Evolutionary conservation across 805 yeast species (phyloP).

Genomic region (Hyphopichia homilentoma): DNA sequence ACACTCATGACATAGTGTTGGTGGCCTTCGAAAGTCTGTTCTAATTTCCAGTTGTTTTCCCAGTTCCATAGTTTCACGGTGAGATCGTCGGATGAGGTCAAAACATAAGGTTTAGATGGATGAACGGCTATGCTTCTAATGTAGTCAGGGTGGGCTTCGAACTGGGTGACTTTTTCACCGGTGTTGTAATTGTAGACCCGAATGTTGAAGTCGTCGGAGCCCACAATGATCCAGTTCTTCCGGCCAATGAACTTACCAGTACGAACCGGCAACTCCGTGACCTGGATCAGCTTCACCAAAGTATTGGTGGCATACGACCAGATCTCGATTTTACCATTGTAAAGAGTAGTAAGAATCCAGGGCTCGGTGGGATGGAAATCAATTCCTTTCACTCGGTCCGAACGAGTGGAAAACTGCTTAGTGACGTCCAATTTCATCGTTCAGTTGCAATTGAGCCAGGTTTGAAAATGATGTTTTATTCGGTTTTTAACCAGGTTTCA

Average conservation of each 20-base stretch:
- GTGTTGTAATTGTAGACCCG: slow-evolving; percentile 95
- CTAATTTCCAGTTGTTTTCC: slow-evolving; percentile 89
- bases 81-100: slow-evolving; percentile 90
- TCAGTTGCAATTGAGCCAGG: too few relatives aligned
- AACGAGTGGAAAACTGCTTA: slow-evolving; percentile 84
- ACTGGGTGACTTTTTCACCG: slow-evolving; percentile 89
- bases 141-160: slow-evolving; percentile 98
- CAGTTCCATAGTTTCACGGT: slow-evolving; percentile 95
- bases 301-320: slow-evolving; percentile 90
- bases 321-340: slow-evolving; percentile 86
- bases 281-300: slow-evolving; percentile 85
- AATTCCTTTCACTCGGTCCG: slow-evolving; percentile 96
- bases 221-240: slow-evolving; percentile 95
- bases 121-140: slow-evolving; percentile 92
- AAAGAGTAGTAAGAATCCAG: slow-evolving; percentile 89
- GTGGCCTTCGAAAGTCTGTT: slow-evolving; percentile 93
- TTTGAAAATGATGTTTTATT: too few relatives aligned
- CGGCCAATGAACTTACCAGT: slow-evolving; percentile 94
- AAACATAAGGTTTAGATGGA: slow-evolving; percentile 84
- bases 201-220: slow-evolving; percentile 92
- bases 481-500: too few relatives aligned
- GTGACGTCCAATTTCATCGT: slow-evolving; percentile 44
- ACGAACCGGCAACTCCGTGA: slow-evolving; percentile 93
- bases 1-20: slow-evolving; percentile 92
- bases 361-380: slow-evolving; percentile 98